These are phyloP conservation scores for Cryphonectria nitschkei DNA, from an alignment of 2,329 filamentous ascomycete genomes.

Conservation along the genomic window DNA sequence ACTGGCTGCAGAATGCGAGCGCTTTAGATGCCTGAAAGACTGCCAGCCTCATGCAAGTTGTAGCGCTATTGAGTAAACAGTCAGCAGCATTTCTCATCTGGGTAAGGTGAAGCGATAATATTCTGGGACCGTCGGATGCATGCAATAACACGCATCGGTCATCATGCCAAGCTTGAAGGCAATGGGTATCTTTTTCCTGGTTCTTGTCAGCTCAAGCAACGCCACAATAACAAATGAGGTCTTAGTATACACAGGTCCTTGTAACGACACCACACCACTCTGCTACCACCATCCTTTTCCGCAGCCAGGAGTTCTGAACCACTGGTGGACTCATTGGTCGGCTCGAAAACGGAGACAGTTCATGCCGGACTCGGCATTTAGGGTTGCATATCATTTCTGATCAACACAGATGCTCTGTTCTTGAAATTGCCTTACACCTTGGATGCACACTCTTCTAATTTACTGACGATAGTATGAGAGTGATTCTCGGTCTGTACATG, in stretches of 20 bases:
- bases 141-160: neutral
- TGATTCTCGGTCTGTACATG: neutral
- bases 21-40: neutral
- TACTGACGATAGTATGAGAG: neutral
- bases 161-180: neutral
- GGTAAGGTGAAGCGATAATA: neutral
- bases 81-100: neutral
- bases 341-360: neutral
- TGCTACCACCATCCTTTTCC: neutral
- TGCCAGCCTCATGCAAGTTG: neutral
- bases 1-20: neutral
- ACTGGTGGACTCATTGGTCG: neutral
- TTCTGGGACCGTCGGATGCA: neutral
- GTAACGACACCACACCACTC: neutral
- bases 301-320: neutral
- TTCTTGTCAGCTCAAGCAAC: neutral
- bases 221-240: neutral
- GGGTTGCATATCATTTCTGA: neutral
- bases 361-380: neutral
- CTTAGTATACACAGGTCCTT: neutral
- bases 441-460: neutral
- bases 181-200: neutral
- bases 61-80: neutral
- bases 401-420: neutral
- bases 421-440: neutral